Base-by-base conservation (phyloP, 306 rosid genomes). In the Hippophae gyantsensis region DNA sequence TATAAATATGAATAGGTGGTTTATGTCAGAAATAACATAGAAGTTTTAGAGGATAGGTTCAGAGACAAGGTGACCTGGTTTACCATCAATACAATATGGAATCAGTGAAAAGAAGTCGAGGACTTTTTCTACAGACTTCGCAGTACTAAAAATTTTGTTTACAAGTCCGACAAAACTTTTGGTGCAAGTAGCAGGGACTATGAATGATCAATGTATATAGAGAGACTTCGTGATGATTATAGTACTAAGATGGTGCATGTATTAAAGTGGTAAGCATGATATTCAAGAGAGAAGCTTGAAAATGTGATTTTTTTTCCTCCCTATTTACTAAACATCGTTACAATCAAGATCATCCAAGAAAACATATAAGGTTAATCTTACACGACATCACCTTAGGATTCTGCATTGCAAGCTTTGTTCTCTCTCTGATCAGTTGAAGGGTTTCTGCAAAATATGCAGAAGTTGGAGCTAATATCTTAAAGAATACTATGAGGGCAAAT, bases 321-420 rank as follows among this genome's bases (percentile, higher is more conserved):
- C 60, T 43, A 7, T 42, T 42, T 27, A 48, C 52, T 13, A 54
- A 7, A 43, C 65, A 62, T 43, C 23, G 48, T 53, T 55, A 62
- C 1, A 32, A 32, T 32, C 38, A 32, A 66, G 74, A 68, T 63
- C 56, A 69, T 43, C 44, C 57, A 66, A 56, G 57, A 48, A 63
- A 72, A 75, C 75, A 69, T 65, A 63, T 78, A 66, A 72, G 76
- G 43, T 72, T 56, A 80, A 73, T 81, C 95, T 93, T 93, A 86
- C 97, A 86, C 81, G 99, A 89, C 95, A 82, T 93, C 99, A 93
- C 99, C 99, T 93, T 93, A 84, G 99, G 99, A 84, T 82, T 70
- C 97, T 89, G 97, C 97, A 93, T 93, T 8, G 99, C 97, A 52
- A 88, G 79, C 79, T 77, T 78, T 74, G 99, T 93, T 79, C 94